A percentile compares a stretch with the other conserved stretches of the same genome.
Conservation (phyloP, 2,329 filamentous ascomycete species). For the Lasiodiplodia hormozganensis region DNA sequence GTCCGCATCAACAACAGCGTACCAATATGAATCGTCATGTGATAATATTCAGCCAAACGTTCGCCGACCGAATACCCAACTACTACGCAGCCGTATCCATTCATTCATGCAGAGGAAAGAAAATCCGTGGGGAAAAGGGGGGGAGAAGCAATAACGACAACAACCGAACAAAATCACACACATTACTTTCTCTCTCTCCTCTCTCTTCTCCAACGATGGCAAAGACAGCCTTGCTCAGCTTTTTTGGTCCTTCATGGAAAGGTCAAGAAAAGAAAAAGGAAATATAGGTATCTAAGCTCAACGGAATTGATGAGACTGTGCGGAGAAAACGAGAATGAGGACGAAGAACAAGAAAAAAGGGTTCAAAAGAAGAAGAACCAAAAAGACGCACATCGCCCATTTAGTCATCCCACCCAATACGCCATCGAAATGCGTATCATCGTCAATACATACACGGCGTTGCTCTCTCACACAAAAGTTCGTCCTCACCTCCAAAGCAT, state of each 20-base stretch:
- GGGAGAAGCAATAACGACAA: not conserved
- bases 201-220: not conserved
- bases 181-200: not conserved
- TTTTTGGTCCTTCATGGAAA: slow-evolving; percentile 2
- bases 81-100: not conserved
- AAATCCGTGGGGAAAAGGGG: not conserved
- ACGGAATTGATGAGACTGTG: not conserved
- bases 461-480: not conserved
- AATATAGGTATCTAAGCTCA: slow-evolving; percentile 21
- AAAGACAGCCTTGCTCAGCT: not conserved
- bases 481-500: not conserved
- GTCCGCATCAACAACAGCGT: not conserved
- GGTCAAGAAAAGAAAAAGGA: not conserved
- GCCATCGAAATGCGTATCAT: slow-evolving; percentile 30
- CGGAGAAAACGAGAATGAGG: not conserved
- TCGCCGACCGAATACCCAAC: not conserved
- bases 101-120: not conserved
- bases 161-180: not conserved
- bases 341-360: not conserved
- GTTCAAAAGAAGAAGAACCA: not conserved
- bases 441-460: slow-evolving; percentile 25
- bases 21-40: not conserved
- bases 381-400: slow-evolving; percentile 6
- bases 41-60: not conserved
- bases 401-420: slow-evolving; percentile 15